Evolutionary conservation across 495 filamentous ascomycete genomes (phyloP).

Genomic region (Annulohypoxylon bovei): DNA sequence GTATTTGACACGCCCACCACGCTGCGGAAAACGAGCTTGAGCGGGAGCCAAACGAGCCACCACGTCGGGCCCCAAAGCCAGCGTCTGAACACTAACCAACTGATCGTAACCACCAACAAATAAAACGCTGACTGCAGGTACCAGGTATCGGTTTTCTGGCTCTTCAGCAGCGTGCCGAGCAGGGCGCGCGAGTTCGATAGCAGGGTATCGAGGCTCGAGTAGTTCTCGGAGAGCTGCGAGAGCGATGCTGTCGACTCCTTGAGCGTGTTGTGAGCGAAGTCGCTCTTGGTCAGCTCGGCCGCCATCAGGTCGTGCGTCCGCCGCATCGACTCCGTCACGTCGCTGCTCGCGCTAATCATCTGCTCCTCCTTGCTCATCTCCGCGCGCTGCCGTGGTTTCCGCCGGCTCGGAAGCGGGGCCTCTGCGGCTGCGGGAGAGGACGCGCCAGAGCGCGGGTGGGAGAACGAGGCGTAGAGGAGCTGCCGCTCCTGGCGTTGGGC

Average conservation of each 20-base stretch:
- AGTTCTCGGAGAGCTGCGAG: conserved; percentile 78
- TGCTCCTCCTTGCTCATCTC: conserved; percentile 67
- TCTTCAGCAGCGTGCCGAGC: conserved; percentile 79
- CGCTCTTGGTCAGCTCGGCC: conserved; percentile 80
- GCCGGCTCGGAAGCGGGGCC: conserved; percentile 30
- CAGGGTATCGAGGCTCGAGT: conserved; percentile 79
- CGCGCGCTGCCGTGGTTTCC: conserved; percentile 28
- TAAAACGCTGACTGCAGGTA: conserved; percentile 91
- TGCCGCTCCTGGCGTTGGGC: conserved; percentile 81
- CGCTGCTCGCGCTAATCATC: conserved; percentile 74
- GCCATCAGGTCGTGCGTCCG: conserved; percentile 87
- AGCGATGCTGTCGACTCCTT: conserved; percentile 83
- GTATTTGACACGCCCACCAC: conserved; percentile 57
- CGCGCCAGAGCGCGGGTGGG: conserved; percentile 51
- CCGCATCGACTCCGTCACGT: conserved; percentile 85
- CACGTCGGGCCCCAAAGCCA: conserved; percentile 89
- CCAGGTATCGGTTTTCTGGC: conserved; percentile 96
- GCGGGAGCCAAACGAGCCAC: conserved; percentile 85
- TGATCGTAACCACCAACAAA: conserved; percentile 76
- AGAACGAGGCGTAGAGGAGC: conserved; percentile 73
- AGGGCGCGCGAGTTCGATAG: conserved; percentile 77
- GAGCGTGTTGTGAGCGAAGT: conserved; percentile 89
- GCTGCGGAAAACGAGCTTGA: conserved; percentile 66
- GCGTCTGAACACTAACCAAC: conserved; percentile 86
- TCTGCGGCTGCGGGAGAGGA: conserved; percentile 43